phyloP scores from a whole-genome alignment of 352 stramenopile species.

The Stramenopiles sp. region DNA sequence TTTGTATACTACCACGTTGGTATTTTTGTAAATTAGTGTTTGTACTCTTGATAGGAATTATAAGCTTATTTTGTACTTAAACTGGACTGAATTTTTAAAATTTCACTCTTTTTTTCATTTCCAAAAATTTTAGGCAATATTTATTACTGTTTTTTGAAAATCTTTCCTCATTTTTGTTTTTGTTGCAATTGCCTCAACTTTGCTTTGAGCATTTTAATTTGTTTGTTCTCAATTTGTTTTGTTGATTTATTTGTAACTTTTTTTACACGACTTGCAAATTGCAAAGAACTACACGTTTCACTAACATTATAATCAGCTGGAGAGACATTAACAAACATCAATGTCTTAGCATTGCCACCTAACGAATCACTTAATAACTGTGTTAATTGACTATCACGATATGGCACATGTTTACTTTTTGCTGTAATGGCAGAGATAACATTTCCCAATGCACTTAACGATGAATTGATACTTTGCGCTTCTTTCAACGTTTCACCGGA shows the following conservation, averaged over 20 bases:
- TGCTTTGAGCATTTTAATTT: constrained; percentile 1
- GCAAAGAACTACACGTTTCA: constrained; percentile 30
- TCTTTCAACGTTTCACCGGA: constrained; percentile 71
- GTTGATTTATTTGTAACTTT: constrained; percentile 21
- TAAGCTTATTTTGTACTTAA: too few species aligned
- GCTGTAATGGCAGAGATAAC: constrained; percentile 31
- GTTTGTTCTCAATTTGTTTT: neutral
- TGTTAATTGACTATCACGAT: constrained; percentile 35
- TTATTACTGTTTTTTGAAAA: too few species aligned
- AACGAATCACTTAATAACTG: constrained; percentile 36
- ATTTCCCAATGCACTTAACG: constrained; percentile 66
- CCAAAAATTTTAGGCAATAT: too few species aligned
- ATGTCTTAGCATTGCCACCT: constrained; percentile 35
- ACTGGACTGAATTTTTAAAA: too few species aligned
- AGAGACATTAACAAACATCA: constrained; percentile 70
- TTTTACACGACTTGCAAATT: constrained; percentile 34
- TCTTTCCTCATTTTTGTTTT: too few species aligned
- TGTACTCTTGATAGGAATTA: too few species aligned
- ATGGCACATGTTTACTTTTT: constrained; percentile 30
- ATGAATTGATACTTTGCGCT: constrained; percentile 89
- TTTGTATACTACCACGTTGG: too few species aligned
- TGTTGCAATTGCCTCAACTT: neutral
- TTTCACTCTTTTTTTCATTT: too few species aligned
- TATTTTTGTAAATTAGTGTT: too few species aligned
- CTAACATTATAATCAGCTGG: constrained; percentile 51